These are phyloP conservation scores for Dactylellina haptotyla DNA, from an alignment of 2,329 filamentous ascomycete genomes.

Conservation along the genomic window DNA sequence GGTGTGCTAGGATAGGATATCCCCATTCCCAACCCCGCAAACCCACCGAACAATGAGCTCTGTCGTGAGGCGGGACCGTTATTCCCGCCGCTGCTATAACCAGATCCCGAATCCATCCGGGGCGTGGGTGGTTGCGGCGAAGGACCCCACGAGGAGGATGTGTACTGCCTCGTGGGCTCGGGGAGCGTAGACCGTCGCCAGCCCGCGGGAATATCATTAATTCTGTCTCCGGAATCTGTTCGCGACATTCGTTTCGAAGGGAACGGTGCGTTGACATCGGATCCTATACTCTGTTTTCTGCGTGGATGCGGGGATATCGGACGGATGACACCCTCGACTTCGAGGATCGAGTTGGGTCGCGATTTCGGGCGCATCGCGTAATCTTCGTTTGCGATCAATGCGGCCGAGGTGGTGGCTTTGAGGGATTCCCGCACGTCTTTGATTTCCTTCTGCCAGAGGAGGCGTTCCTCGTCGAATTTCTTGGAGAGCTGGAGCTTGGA, in stretches of 20 bases:
- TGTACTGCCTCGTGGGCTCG: constrained; percentile 27
- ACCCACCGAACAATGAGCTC: constrained; percentile 38
- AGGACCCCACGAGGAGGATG: constrained; percentile 28
- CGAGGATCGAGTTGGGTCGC: constrained; percentile 38
- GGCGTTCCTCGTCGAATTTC: constrained; percentile 73
- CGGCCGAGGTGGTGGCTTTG: constrained; percentile 3
- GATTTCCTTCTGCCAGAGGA: constrained; percentile 64
- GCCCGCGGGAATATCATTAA: constrained; percentile 6
- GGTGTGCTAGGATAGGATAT: constrained; percentile 61
- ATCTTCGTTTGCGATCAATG: constrained; percentile 15
- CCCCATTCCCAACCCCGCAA: constrained; percentile 16
- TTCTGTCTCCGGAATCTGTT: constrained; percentile 39
- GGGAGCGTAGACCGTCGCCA: constrained; percentile 41
- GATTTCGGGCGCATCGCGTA: constrained; percentile 36
- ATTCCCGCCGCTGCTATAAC: constrained; percentile 12
- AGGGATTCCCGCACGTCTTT: constrained; percentile 31
- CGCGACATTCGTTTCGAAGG: constrained; percentile 44
- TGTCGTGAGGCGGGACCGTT: constrained; percentile 17
- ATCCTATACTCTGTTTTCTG: constrained; percentile 49
- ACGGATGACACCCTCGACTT: constrained; percentile 37
- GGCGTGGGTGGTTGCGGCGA: too few relatives aligned
- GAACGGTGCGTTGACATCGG: constrained; percentile 44
- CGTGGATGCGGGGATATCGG: constrained; percentile 41
- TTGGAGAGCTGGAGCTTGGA: constrained; percentile 59
- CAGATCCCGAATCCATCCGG: constrained; percentile 36